Evolutionary conservation across 805 yeast genomes (phyloP).

Genomic region (Candida easanensis): DNA sequence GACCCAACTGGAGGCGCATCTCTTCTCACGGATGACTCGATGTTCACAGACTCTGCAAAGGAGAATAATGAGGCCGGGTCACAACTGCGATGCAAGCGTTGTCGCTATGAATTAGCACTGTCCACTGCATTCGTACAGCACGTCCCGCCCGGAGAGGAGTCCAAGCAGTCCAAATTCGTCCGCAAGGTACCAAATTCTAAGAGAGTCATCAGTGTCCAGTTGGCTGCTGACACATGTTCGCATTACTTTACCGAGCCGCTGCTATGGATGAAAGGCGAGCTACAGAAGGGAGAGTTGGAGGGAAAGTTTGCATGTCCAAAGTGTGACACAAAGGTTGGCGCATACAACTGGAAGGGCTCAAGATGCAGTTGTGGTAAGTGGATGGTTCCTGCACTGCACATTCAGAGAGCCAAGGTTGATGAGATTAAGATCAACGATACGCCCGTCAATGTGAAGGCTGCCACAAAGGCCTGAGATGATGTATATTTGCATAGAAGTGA

Average conservation of each 20-base stretch:
- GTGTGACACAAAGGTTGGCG: constrained; percentile 84
- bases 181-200: constrained; percentile 61
- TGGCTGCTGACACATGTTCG: constrained; percentile 64
- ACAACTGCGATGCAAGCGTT: constrained; percentile 73
- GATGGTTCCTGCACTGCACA: constrained; percentile 89
- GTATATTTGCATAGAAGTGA: constrained; percentile 31
- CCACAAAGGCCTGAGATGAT: background rate
- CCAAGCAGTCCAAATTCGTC: constrained; percentile 63
- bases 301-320: constrained; percentile 86
- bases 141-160: constrained; percentile 59
- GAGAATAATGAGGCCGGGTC: constrained; percentile 23
- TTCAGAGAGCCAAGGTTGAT: constrained; percentile 81
- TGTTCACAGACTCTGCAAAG: constrained; percentile 29
- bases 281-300: constrained; percentile 65
- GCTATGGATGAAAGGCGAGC: constrained; percentile 85
- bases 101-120: constrained; percentile 69
- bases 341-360: constrained; percentile 91
- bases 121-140: constrained; percentile 63
- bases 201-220: constrained; percentile 54
- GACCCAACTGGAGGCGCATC: constrained; percentile 40
- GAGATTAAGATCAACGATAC: constrained; percentile 30
- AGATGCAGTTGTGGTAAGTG: constrained; percentile 94
- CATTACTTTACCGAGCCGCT: constrained; percentile 88
- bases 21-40: constrained; percentile 29
- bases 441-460: constrained; percentile 12